These are phyloP conservation scores for Piromyces finnis DNA, from an alignment of 192 early-diverging fungal species.

Conservation along the genomic window DNA sequence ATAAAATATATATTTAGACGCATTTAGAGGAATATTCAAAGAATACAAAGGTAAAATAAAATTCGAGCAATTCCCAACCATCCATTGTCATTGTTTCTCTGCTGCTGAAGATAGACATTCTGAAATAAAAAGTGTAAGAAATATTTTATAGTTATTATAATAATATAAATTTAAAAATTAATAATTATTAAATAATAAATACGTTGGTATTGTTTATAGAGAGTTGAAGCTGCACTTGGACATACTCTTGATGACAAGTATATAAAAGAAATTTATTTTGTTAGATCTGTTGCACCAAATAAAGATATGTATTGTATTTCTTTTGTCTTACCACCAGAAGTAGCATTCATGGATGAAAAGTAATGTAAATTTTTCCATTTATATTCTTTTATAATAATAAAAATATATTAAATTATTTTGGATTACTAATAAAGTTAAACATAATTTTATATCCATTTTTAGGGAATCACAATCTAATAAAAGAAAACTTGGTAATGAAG, in stretches of 20 bases:
- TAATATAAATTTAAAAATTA: no score
- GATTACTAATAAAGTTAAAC: no score
- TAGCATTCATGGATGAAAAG: conserved; percentile 38
- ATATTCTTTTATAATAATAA: no score
- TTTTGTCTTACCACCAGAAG: conserved; percentile 53
- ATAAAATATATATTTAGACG: no score
- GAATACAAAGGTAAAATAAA: conserved; percentile 21
- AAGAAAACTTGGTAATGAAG: no score
- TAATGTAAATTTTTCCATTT: background rate
- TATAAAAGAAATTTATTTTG: conserved; percentile 44
- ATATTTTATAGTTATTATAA: no score
- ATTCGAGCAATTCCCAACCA: conserved; percentile 46
- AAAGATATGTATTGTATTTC: conserved; percentile 98
- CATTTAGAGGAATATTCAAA: conserved; percentile 66
- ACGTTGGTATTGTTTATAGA: no score
- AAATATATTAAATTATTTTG: no score
- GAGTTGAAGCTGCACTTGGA: conserved; percentile 29
- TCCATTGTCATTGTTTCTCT: conserved; percentile 94
- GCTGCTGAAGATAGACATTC: conserved; percentile 44
- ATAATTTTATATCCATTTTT: no score
- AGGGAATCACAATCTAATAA: no score
- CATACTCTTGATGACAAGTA: conserved; percentile 9
- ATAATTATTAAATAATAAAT: no score
- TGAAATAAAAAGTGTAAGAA: conserved; percentile 1
- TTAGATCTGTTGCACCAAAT: conserved; percentile 90